phyloP scores from a whole-genome alignment of 2,329 filamentous ascomycete genomes.

The Cercospora sp. region DNA sequence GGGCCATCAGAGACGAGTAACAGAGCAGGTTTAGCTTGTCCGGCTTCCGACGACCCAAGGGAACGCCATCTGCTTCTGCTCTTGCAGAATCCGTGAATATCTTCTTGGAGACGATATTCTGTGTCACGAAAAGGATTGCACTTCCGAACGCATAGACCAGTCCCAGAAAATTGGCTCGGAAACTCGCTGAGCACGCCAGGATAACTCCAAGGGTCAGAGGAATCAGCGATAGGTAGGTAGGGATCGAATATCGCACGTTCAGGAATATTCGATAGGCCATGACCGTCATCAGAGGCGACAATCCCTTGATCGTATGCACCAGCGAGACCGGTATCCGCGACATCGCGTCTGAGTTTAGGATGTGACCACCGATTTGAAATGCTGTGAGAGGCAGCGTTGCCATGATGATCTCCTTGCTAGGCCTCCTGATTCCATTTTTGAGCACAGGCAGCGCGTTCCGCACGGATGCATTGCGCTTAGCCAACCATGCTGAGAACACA shows the following conservation, averaged over 20 bases:
- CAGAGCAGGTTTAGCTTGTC: conserved; percentile 96
- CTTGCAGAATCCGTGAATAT: conserved; percentile 92
- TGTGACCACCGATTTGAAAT: conserved; percentile 92
- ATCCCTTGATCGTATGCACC: conserved; percentile 96
- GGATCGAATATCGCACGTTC: conserved; percentile 79
- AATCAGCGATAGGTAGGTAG: conserved; percentile 75
- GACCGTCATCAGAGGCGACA: conserved; percentile 94
- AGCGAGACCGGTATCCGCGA: conserved; percentile 93
- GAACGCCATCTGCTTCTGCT: conserved; percentile 72
- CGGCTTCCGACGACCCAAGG: conserved; percentile 70
- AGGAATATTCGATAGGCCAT: conserved; percentile 88
- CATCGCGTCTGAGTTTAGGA: conserved; percentile 90
- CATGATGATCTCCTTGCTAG: conserved; percentile 76
- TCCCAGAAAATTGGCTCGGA: conserved; percentile 87
- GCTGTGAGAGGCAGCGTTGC: conserved; percentile 88
- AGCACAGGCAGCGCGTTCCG: conserved; percentile 74
- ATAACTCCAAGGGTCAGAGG: conserved; percentile 93
- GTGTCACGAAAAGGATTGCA: conserved; percentile 93
- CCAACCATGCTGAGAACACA: conserved; percentile 73
- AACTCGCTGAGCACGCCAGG: conserved; percentile 90
- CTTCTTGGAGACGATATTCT: conserved; percentile 98
- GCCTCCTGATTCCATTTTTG: conserved; percentile 78
- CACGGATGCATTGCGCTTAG: conserved; percentile 69
- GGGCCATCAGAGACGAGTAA: conserved; percentile 94
- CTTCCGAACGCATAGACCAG: conserved; percentile 84